phyloP scores from a whole-genome alignment of 164 flowering plant species.

The Echeveria elegans region DNA sequence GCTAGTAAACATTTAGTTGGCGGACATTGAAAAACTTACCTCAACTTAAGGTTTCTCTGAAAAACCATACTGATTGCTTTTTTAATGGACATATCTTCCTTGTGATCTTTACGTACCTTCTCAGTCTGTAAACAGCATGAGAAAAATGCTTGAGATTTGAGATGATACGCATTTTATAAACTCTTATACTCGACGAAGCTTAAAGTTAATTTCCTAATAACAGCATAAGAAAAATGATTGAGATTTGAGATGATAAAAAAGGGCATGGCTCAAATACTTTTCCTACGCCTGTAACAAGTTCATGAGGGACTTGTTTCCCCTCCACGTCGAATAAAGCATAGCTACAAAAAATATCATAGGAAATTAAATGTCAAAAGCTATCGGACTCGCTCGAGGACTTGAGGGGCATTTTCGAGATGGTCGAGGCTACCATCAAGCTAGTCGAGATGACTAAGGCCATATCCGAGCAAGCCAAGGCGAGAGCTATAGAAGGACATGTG shows the following conservation, averaged over 20 bases:
- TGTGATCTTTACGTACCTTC: neutral
- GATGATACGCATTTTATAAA: too few species aligned
- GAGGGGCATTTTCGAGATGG: too few species aligned
- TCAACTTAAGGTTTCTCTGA: neutral
- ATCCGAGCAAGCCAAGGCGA: too few species aligned
- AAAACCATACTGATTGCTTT: neutral
- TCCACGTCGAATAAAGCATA: slow-evolving; percentile 85
- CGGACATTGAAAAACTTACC: neutral
- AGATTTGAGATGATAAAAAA: too few species aligned
- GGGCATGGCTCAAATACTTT: slow-evolving; percentile 50
- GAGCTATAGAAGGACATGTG: too few species aligned
- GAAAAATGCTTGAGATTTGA: neutral
- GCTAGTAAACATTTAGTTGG: too few species aligned
- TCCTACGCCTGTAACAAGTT: slow-evolving; percentile 71
- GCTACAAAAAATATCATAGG: slow-evolving; percentile 24
- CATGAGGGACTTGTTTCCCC: slow-evolving; percentile 73
- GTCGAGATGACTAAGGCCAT: too few species aligned
- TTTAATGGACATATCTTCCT: neutral
- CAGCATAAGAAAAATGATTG: neutral
- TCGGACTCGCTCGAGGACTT: too few species aligned
- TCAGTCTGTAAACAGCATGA: neutral
- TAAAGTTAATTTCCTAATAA: too few species aligned
- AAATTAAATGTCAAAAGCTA: neutral
- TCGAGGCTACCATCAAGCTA: too few species aligned
- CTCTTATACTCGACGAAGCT: too few species aligned